A percentile compares a stretch with the other conserved stretches of the same genome.
phyloP scores from a whole-genome alignment of 495 filamentous ascomycete genomes.

The Penicillium crystallinum region DNA sequence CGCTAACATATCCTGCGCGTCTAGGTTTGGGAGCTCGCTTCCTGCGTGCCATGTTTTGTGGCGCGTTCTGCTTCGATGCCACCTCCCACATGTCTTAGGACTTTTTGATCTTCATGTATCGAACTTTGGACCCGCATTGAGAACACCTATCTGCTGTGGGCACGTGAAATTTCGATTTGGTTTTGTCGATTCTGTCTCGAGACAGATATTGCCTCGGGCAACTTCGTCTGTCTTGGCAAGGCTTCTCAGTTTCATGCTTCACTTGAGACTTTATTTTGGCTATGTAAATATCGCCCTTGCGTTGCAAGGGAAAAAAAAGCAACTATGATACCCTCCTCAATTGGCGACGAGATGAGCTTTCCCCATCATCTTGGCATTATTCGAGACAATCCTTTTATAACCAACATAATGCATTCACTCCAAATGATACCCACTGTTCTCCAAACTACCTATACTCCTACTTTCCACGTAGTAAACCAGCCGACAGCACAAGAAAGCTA shows the following conservation, averaged over 20 bases:
- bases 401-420: neutral
- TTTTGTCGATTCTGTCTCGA: neutral
- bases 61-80: neutral
- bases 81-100: neutral
- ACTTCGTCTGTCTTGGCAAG: neutral
- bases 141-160: too few relatives aligned
- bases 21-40: constrained; percentile 98
- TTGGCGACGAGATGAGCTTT: too few relatives aligned
- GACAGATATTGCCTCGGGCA: neutral
- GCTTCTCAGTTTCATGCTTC: neutral
- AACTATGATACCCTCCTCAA: too few relatives aligned
- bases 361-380: too few relatives aligned
- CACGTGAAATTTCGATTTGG: neutral
- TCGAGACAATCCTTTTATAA: neutral
- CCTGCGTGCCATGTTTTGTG: constrained; percentile 49
- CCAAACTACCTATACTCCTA: neutral
- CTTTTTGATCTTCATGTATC: neutral
- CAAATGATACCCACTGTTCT: neutral
- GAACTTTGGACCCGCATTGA: neutral
- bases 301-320: too few relatives aligned
- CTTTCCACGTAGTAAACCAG: neutral
- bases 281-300: too few relatives aligned
- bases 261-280: neutral
- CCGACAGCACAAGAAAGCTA: neutral
- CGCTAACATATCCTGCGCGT: constrained; percentile 24